These are phyloP conservation scores for Candida coleopterorum DNA, from an alignment of 805 yeast genomes.

Conservation along the genomic window DNA sequence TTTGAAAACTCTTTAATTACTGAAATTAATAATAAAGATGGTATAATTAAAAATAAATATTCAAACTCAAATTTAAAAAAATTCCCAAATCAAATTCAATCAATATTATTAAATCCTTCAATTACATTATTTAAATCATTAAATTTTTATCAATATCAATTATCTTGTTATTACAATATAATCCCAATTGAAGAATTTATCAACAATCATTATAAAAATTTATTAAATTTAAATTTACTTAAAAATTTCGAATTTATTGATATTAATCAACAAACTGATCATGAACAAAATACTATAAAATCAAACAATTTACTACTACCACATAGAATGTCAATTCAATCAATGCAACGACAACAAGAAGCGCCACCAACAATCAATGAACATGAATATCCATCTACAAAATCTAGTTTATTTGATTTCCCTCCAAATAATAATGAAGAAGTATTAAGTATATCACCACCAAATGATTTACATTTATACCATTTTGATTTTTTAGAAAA, in stretches of 20 bases:
- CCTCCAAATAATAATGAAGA: constrained; percentile 3
- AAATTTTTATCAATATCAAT: constrained; percentile 33
- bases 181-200: constrained; percentile 22
- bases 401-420: constrained; percentile 8
- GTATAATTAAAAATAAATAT: constrained; percentile 17
- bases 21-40: constrained; percentile 21
- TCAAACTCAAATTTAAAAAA: constrained; percentile 21
- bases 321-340: constrained; percentile 22
- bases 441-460: constrained; percentile 8
- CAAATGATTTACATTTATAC: constrained; percentile 9
- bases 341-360: constrained; percentile 3
- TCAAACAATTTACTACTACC: constrained; percentile 21
- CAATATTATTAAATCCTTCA: constrained; percentile 25
- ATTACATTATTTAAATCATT: constrained; percentile 31
- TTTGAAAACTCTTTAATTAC: constrained; percentile 28
- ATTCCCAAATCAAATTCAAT: constrained; percentile 33
- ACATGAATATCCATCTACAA: too few relatives aligned
- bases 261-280: constrained; percentile 21
- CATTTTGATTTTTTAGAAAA: neutral
- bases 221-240: constrained; percentile 33
- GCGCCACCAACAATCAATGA: neutral
- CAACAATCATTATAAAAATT: constrained; percentile 33
- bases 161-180: constrained; percentile 35
- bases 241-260: constrained; percentile 34
- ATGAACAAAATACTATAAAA: constrained; percentile 22